phyloP scores from a whole-genome alignment of 306 rosid species.

The Sindora glabra region DNA sequence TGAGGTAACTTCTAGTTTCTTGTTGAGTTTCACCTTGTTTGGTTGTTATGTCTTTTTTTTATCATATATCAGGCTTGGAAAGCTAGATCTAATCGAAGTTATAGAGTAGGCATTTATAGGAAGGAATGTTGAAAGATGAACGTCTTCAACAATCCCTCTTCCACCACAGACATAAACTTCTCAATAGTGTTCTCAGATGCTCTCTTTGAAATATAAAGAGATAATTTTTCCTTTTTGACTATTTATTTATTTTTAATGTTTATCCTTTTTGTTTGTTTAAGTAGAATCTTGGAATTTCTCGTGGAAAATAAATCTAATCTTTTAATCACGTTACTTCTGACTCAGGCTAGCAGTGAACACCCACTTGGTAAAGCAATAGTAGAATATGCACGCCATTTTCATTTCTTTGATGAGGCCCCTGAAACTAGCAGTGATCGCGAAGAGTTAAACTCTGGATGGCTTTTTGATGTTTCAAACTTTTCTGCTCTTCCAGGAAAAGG shows the following conservation, averaged over 20 bases:
- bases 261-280: background rate
- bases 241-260: no score
- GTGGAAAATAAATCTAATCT: background rate
- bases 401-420: conserved; percentile 73
- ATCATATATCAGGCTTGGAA: background rate
- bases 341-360: conserved; percentile 96
- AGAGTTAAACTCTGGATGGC: conserved; percentile 61
- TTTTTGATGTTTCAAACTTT: conserved; percentile 69
- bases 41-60: background rate
- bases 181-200: no score
- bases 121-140: no score
- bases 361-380: conserved; percentile 92
- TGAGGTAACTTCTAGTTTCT: conserved; percentile 54
- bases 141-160: no score
- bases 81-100: no score
- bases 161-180: no score
- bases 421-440: conserved; percentile 31
- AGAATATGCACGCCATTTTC: conserved; percentile 83
- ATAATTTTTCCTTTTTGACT: no score
- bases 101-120: no score
- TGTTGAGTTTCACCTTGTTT: conserved; percentile 5
- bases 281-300: background rate
- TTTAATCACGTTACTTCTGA: conserved; percentile 2
- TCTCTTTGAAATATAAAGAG: no score
- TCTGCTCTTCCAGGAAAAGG: conserved; percentile 87